Evolutionary conservation across 2,329 filamentous ascomycete genomes (phyloP), one percentile per base, ranked within the genome.

Genomic region (Penicillium paneum): DNA sequence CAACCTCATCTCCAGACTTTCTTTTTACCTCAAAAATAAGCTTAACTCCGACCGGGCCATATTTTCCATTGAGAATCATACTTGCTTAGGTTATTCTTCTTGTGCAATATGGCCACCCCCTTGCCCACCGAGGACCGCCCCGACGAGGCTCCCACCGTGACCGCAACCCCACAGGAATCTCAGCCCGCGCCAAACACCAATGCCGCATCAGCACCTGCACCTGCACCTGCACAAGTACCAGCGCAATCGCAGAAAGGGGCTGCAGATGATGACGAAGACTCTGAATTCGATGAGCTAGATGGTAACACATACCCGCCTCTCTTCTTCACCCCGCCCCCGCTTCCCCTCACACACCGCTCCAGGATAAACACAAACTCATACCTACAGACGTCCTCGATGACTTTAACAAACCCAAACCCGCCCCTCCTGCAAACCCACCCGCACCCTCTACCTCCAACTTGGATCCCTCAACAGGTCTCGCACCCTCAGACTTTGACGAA

Each of bases 231-330:
- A 32, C 34, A 51, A 3, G 45, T 38, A 40, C 49, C 40, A 32
- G 41, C 55, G 26, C 35, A 47, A 39, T 12, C 35, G 1, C 36
- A 48, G 17, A 26, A 47, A 35, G 36, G 15, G 28, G n/a, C 32
- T 32, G 26, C 12, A 24, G 60, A 63, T 26, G 83, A 81, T 21
- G 82, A 88, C 62, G 85, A 88, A 19, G 93, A 97, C 67, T 93
- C 92, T 7, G 93, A 97, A 62, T 92, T 96, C 74, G 94, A 97
- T 67, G 94, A 97, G 67, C 79, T 99, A 41, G 94, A 99, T 74
- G 91, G 90, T 90, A 74, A 52, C 21, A 21, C 21, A 41, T 5
- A n/a, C 19, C 19, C 17, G 17, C 26, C 41, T 24, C 42, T 21
- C 17, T 35, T 43, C 21, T 26, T 40, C 26, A 26, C 39, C 36